Evolutionary conservation across 176 grass and related monocot genomes (phyloP).

Genomic region (Tillandsia fasciculata): DNA sequence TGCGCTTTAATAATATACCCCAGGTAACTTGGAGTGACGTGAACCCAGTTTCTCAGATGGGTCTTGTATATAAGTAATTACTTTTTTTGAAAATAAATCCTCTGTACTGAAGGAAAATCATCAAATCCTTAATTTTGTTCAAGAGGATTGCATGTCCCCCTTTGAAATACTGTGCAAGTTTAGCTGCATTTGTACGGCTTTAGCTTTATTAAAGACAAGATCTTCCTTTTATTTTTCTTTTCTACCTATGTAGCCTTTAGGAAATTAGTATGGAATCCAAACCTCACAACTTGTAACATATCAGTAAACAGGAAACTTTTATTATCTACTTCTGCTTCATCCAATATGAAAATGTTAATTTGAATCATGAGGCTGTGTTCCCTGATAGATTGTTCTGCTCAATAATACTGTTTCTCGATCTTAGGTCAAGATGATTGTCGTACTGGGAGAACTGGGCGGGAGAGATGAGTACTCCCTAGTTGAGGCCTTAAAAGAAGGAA

Average conservation of each 20-base stretch:
- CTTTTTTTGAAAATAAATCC: background rate
- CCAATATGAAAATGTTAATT: background rate
- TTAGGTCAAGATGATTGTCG: constrained; percentile 99
- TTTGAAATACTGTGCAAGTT: too few relatives aligned
- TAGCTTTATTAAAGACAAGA: too few relatives aligned
- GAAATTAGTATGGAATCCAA: background rate
- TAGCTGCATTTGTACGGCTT: too few relatives aligned
- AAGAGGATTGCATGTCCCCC: too few relatives aligned
- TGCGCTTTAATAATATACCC: constrained; percentile 95
- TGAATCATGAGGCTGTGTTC: background rate
- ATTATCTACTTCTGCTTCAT: background rate
- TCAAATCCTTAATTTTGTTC: too few relatives aligned
- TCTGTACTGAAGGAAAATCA: too few relatives aligned
- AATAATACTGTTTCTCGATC: constrained; percentile 10
- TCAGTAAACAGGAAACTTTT: background rate
- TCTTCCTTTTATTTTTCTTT: too few relatives aligned
- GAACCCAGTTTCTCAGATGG: background rate
- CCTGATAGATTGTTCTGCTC: constrained; percentile 7
- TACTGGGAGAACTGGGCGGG: constrained; percentile 96
- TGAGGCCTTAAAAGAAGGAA: constrained; percentile 90
- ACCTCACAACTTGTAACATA: background rate
- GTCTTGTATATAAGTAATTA: constrained; percentile 2
- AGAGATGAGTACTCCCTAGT: constrained; percentile 93
- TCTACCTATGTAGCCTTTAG: too few relatives aligned
- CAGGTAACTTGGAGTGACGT: constrained; percentile 36